phyloP scores from a whole-genome alignment of 495 filamentous ascomycete species.

The Chaetomium fimeti region DNA sequence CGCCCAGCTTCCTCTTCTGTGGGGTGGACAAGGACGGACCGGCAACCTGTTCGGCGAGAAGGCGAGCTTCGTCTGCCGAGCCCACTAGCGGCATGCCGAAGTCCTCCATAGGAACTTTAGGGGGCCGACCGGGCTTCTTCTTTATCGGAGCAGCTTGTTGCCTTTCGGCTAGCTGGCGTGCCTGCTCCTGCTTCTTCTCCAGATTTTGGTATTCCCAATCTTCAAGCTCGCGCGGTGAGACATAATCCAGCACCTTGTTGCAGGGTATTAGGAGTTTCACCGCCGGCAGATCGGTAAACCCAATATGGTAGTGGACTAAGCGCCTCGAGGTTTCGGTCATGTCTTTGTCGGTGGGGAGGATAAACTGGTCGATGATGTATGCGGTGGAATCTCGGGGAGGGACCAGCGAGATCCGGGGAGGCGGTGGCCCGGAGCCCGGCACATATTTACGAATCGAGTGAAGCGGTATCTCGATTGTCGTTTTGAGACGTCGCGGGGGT shows the following conservation, averaged over 20 bases:
- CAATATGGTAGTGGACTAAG: slow-evolving; percentile 44
- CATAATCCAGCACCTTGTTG: slow-evolving; percentile 44
- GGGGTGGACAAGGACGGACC: slow-evolving; percentile 40
- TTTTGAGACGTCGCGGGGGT: slow-evolving; percentile 13
- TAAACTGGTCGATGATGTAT: slow-evolving; percentile 47
- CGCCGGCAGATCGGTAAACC: slow-evolving; percentile 45
- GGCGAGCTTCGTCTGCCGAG: slow-evolving; percentile 19
- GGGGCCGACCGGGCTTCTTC: slow-evolving; percentile 20
- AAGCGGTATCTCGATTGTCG: slow-evolving; percentile 40
- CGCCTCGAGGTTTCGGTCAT: slow-evolving; percentile 31
- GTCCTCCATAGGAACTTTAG: slow-evolving; percentile 13
- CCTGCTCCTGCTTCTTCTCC: slow-evolving; percentile 35
- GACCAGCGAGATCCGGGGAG: slow-evolving; percentile 37
- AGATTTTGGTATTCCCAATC: slow-evolving; percentile 43
- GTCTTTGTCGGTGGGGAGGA: slow-evolving; percentile 35
- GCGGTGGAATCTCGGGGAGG: slow-evolving; percentile 45
- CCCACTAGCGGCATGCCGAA: neutral
- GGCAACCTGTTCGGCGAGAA: slow-evolving; percentile 26
- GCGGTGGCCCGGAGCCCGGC: slow-evolving; percentile 41
- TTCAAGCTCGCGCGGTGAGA: slow-evolving; percentile 46
- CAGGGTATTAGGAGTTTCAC: slow-evolving; percentile 41
- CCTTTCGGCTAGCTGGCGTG: slow-evolving; percentile 7
- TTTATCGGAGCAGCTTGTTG: slow-evolving; percentile 9
- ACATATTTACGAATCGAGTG: slow-evolving; percentile 36
- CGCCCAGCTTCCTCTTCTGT: slow-evolving; percentile 27